Base-by-base conservation (phyloP, 202 grass and related monocot genomes). In the Setaria italica region DNA sequence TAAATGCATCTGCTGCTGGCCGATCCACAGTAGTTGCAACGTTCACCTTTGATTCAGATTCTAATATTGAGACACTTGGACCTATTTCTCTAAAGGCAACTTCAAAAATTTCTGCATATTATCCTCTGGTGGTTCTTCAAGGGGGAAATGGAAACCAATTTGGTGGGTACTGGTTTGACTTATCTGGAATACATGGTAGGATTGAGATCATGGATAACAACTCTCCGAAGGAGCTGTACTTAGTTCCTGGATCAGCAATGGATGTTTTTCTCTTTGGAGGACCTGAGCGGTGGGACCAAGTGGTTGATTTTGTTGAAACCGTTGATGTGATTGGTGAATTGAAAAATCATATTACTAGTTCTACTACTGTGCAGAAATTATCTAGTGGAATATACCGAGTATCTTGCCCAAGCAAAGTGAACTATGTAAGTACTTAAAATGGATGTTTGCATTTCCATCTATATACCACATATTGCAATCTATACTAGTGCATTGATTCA, bases 161-260 rank as follows among this genome's bases (percentile, higher is more conserved):
- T 89, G 96, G 96, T 91, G 96, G 96, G 67, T 98, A 98, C 68
- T 94, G 90, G 91, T 92, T 94, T 90, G 92, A 95, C 72, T 87
- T 89, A 70, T 88, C 90, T 29, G 48, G 77, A 84, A 82, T 84
- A 80, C 82, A 89, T 56, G 68, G 53, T 72, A 87, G 82, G 74
- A 79, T 84, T 78, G 63, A 78, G 46, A 82, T 77, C 82, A 84
- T 85, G 62, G 91, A 72, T 85, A 84, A 81, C 39, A 90, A 86
- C 70, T 62, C 80, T 79, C 87, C 85, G 25, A 88, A 92, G 79
- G 91, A 98, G 62, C 78, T 98, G 32, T 94, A 94, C 72, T 83
- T 98, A 79, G 93, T 94, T 93, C 93, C 93, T 80, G 93, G 96
- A 74, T 98, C 96, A 77, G 76, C 84, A 50, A 98, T 98, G 96